Percentiles rank a stretch among this genome's conserved stretches.
Evolutionary conservation across 1,284 basidiomycete genomes (phyloP).

Genomic region (Calocybe gambosa): DNA sequence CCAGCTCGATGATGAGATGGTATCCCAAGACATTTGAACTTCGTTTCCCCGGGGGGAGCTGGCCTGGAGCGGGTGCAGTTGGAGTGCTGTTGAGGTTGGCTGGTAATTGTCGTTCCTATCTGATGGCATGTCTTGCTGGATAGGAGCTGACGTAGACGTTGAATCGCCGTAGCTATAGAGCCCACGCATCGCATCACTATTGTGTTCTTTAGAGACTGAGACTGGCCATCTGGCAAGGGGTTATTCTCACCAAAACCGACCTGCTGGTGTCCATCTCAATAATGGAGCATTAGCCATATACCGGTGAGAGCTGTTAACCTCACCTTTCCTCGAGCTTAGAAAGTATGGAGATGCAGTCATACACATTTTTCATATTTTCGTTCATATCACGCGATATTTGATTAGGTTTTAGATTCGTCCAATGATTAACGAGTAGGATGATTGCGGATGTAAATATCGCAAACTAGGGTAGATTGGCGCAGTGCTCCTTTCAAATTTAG

Average conservation of each 20-base stretch:
- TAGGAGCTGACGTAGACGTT: not conserved
- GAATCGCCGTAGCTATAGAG: conserved; percentile 8
- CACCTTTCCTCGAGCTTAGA: conserved; percentile 12
- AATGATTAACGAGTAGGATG: conserved; percentile 16
- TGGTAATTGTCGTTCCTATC: not conserved
- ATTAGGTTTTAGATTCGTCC: conserved; percentile 12
- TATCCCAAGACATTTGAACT: not conserved
- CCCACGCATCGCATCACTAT: conserved; percentile 14
- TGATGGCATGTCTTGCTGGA: not conserved
- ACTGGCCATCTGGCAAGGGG: not conserved
- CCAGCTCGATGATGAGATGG: not conserved
- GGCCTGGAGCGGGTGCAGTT: not conserved
- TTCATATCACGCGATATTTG: conserved; percentile 4
- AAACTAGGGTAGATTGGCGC: conserved; percentile 7
- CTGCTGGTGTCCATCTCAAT: conserved; percentile 13
- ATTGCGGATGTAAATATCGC: conserved; percentile 14
- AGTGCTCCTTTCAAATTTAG: not conserved
- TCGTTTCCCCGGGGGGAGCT: not conserved
- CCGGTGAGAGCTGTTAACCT: not conserved
- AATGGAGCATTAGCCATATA: not conserved
- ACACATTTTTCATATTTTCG: conserved; percentile 13
- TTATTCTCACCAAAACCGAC: conserved; percentile 10
- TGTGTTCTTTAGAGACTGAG: not conserved
- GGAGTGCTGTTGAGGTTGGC: not conserved
- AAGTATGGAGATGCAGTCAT: conserved; percentile 15